Conservation (phyloP, 2,329 filamentous ascomycete species). For the Xylariaceae sp. region DNA sequence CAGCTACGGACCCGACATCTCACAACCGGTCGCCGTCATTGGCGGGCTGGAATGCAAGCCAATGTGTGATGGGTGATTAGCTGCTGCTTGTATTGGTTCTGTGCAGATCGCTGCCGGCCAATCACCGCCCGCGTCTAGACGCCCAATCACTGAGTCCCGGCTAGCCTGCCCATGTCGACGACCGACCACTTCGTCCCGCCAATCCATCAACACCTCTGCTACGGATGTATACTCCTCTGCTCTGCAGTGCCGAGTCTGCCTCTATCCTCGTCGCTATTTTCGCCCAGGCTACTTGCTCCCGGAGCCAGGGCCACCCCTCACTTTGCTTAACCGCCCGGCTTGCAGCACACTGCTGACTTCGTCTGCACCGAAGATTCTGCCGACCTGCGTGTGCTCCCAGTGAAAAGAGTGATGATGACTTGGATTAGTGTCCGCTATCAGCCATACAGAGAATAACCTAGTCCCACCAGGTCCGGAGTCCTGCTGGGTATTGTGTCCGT, state of each 20-base stretch:
- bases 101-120: conserved; percentile 30
- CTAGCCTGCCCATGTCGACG: conserved; percentile 28
- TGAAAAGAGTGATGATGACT: conserved; percentile 22
- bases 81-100: conserved; percentile 28
- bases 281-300: conserved; percentile 13
- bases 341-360: conserved; percentile 34
- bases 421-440: conserved; percentile 19
- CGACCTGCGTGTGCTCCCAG: conserved; percentile 17
- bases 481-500: conserved; percentile 15
- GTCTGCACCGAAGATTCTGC: conserved; percentile 26
- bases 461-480: conserved; percentile 19
- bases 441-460: conserved; percentile 23
- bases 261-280: conserved; percentile 8
- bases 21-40: conserved; percentile 20
- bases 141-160: conserved; percentile 33
- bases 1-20: conserved; percentile 21
- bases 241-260: conserved; percentile 3
- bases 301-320: conserved; percentile 17
- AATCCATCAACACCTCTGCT: not conserved
- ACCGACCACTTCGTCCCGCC: conserved; percentile 13
- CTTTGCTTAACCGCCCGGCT: conserved; percentile 38
- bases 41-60: conserved; percentile 20
- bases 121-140: conserved; percentile 36
- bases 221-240: too few species aligned
- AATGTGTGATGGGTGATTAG: conserved; percentile 32